These are phyloP conservation scores for Corynascus novoguineensis DNA, from an alignment of 495 filamentous ascomycete species.

Conservation along the genomic window DNA sequence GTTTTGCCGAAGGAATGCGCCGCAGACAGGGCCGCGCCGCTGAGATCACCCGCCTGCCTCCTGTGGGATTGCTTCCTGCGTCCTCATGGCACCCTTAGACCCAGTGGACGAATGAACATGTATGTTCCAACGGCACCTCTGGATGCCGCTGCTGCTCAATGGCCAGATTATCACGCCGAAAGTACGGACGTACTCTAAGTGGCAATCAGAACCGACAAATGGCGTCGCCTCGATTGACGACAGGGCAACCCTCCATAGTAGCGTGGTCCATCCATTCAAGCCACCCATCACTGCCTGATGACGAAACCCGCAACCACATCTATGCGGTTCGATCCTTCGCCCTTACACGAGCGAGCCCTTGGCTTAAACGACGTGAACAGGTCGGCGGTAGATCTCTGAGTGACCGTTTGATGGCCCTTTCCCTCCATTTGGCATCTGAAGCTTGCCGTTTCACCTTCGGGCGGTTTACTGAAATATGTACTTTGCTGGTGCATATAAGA, in stretches of 20 bases:
- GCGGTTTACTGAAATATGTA: no score
- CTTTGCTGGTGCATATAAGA: no score
- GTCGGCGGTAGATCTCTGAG: neutral
- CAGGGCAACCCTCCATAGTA: neutral
- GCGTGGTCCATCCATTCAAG: neutral
- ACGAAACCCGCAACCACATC: conserved; percentile 1
- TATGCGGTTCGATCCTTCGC: conserved; percentile 5
- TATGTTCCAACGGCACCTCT: neutral
- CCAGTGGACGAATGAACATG: conserved; percentile 1
- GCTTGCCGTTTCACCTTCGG: no score
- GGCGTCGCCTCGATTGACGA: conserved; percentile 4
- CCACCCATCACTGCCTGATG: conserved; percentile 6
- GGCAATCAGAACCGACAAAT: conserved; percentile 4
- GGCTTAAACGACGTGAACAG: neutral
- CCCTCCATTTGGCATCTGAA: no score
- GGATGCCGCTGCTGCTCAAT: conserved; percentile 1
- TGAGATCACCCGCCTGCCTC: conserved; percentile 8
- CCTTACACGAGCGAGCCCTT: no score
- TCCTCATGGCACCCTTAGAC: conserved; percentile 14
- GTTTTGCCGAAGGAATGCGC: conserved; percentile 15
- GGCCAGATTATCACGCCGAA: neutral
- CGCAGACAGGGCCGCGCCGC: conserved; percentile 6
- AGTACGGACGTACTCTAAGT: neutral
- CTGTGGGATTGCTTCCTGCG: neutral
- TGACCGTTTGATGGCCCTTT: no score